A percentile compares a stretch with the other conserved stretches of the same genome.
Evolutionary conservation across 352 stramenopile species (phyloP).

Genomic region (Phytophthora pseudosyringae): DNA sequence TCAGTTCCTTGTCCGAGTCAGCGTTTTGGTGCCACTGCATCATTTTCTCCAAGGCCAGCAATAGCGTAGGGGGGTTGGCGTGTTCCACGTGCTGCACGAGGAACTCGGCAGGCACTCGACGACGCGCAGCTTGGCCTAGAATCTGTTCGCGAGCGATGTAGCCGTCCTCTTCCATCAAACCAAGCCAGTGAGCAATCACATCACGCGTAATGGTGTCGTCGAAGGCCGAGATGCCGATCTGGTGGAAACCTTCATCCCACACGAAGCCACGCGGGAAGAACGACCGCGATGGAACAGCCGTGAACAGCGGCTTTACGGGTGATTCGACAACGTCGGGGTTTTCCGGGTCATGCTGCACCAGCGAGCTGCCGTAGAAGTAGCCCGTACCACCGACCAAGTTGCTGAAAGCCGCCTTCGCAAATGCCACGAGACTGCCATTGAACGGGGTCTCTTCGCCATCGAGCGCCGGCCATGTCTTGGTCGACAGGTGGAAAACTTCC

Average conservation of each 20-base stretch:
- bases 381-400: conserved; percentile 91
- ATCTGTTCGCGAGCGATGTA: conserved; percentile 96
- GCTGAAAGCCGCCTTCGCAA: conserved; percentile 87
- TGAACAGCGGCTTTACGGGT: conserved; percentile 72
- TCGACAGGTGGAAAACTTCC: conserved; percentile 53
- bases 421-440: conserved; percentile 64
- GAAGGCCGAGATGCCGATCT: conserved; percentile 85
- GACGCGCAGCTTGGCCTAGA: conserved; percentile 64
- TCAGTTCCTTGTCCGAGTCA: conserved; percentile 30
- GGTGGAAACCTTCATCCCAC: conserved; percentile 96
- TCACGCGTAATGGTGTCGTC: conserved; percentile 76
- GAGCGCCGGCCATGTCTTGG: conserved; percentile 33
- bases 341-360: conserved; percentile 67
- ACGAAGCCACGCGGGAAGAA: conserved; percentile 95
- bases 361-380: conserved; percentile 90
- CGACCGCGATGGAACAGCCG: conserved; percentile 90
- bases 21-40: conserved; percentile 40
- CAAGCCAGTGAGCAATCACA: conserved; percentile 90
- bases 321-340: conserved; percentile 49
- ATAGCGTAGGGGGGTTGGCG: conserved; percentile 92
- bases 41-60: conserved; percentile 88
- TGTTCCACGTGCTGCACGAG: conserved; percentile 91
- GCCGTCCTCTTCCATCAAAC: conserved; percentile 84
- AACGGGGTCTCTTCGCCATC: conserved; percentile 36
- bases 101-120: conserved; percentile 89